These are phyloP conservation scores for Scutellospora calospora DNA, from an alignment of 371 early-diverging fungal species.

Conservation along the genomic window DNA sequence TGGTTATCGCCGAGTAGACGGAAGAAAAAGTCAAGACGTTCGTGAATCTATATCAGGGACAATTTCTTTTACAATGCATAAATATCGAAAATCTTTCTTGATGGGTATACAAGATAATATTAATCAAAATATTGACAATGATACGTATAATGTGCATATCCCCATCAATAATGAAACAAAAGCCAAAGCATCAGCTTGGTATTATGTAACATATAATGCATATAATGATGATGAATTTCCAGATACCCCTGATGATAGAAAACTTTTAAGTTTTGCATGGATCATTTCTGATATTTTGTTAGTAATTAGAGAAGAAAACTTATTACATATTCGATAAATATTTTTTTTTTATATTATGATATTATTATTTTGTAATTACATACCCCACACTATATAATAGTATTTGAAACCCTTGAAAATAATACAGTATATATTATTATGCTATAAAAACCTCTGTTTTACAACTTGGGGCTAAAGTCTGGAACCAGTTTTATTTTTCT, in stretches of 20 bases:
- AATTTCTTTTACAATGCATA: slow-evolving; percentile 49
- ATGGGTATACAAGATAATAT: slow-evolving; percentile 51
- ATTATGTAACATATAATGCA: slow-evolving; percentile 67
- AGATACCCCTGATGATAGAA: background rate
- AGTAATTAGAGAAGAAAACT: background rate
- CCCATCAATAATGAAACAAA: slow-evolving; percentile 42
- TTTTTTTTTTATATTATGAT: too few species aligned
- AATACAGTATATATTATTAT: too few species aligned
- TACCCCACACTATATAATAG: too few species aligned
- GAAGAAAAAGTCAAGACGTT: slow-evolving; percentile 55
- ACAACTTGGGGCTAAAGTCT: too few species aligned
- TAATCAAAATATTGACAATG: slow-evolving; percentile 44
- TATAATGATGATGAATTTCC: slow-evolving; percentile 56
- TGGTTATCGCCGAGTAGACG: slow-evolving; percentile 22
- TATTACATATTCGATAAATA: background rate
- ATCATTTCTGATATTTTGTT: slow-evolving; percentile 18
- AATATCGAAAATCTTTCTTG: slow-evolving; percentile 57
- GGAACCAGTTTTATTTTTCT: too few species aligned
- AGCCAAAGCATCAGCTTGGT: slow-evolving; percentile 79
- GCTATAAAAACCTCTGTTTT: too few species aligned
- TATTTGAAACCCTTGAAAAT: too few species aligned
- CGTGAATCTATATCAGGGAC: slow-evolving; percentile 57
- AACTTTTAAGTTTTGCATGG: slow-evolving; percentile 35
- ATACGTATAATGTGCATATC: slow-evolving; percentile 44
- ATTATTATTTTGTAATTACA: too few species aligned